Conservation (phyloP, 345 rosid genomes). For the Populus tremula region DNA sequence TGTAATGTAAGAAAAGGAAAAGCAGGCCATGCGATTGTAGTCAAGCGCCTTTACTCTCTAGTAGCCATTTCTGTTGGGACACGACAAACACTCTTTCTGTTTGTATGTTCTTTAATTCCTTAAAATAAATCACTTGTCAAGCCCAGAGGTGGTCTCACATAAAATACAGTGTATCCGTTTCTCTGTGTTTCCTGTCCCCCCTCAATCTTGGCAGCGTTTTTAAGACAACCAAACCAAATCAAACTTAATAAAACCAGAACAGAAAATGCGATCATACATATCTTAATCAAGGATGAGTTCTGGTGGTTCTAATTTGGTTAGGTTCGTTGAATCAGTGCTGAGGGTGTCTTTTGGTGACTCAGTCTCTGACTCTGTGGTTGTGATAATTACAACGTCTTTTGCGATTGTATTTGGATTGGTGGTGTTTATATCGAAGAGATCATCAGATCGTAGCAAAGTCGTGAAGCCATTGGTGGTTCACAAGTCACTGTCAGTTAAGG, state of each 20-base stretch:
- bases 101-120: too few species aligned
- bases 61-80: not conserved
- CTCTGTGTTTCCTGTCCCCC: not conserved
- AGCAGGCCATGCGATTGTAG: not conserved
- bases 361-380: constrained; percentile 44
- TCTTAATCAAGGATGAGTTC: constrained; percentile 15
- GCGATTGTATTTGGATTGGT: constrained; percentile 50
- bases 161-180: not conserved
- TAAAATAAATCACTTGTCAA: not conserved
- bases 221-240: not conserved
- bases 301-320: constrained; percentile 39
- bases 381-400: constrained; percentile 55
- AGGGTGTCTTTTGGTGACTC: constrained; percentile 41
- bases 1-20: too few species aligned
- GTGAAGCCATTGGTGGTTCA: constrained; percentile 49
- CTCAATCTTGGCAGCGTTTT: not conserved
- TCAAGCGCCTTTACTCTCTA: not conserved
- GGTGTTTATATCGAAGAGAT: constrained; percentile 55
- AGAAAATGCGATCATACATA: not conserved
- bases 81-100: not conserved
- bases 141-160: constrained; percentile 7
- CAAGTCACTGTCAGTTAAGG: constrained; percentile 39
- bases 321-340: constrained; percentile 41
- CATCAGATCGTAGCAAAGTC: constrained; percentile 47
- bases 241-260: not conserved